phyloP scores from a whole-genome alignment of 805 yeast genomes.

The Cyberlindnera amylophila region DNA sequence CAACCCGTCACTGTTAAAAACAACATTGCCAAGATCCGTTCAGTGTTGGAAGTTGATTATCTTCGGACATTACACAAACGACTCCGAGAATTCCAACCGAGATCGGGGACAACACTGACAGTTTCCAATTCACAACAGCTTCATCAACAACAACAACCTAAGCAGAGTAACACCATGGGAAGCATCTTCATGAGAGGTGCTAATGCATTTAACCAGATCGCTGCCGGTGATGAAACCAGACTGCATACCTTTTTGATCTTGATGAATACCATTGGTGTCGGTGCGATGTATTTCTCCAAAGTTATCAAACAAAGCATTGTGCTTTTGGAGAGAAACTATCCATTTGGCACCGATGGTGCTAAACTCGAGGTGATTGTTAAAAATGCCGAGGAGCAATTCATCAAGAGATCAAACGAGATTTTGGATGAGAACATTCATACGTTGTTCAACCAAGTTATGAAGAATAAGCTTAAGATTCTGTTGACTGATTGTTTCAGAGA shows the following conservation, averaged over 20 bases:
- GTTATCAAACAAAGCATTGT: conserved; percentile 29
- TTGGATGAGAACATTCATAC: conserved; percentile 38
- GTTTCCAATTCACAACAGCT: conserved; percentile 14
- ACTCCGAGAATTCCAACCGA: conserved; percentile 42
- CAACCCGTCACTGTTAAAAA: conserved; percentile 50
- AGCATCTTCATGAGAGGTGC: conserved; percentile 40
- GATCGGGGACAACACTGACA: conserved; percentile 30
- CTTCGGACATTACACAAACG: conserved; percentile 50
- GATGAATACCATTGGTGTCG: conserved; percentile 68
- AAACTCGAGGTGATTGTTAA: conserved; percentile 27
- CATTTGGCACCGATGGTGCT: conserved; percentile 34
- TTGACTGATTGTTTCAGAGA: conserved; percentile 39
- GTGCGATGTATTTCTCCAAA: conserved; percentile 52
- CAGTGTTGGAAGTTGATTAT: conserved; percentile 61
- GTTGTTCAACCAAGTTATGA: conserved; percentile 45
- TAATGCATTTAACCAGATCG: conserved; percentile 37
- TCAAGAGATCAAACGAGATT: conserved; percentile 28
- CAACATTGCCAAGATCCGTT: conserved; percentile 51
- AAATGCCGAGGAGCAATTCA: conserved; percentile 24
- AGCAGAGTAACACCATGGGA: conserved; percentile 21
- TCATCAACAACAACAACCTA: conserved; percentile 14
- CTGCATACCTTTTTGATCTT: conserved; percentile 60
- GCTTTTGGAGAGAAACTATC: conserved; percentile 33
- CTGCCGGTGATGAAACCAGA: conserved; percentile 42
- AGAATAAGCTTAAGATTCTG: conserved; percentile 39